phyloP scores from a whole-genome alignment of 1,284 basidiomycete species.

The Rugosomyces carneus region DNA sequence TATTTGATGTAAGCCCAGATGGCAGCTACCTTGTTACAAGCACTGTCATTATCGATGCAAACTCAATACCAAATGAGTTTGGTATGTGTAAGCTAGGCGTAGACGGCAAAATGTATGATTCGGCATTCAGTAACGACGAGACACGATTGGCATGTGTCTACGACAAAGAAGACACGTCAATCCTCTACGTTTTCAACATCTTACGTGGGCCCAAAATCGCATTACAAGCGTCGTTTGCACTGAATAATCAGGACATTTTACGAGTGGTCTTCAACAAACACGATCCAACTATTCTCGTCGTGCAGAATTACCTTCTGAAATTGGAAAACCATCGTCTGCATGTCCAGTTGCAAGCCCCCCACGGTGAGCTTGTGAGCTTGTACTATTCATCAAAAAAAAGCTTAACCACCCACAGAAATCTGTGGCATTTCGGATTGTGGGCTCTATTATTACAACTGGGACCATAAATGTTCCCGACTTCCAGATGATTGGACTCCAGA shows the following conservation, averaged over 20 bases:
- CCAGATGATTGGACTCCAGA: too few species aligned
- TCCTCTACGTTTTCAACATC: background rate
- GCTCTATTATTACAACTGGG: background rate
- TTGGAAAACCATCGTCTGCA: background rate
- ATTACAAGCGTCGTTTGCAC: background rate
- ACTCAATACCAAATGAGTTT: background rate
- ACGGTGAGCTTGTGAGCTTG: too few species aligned
- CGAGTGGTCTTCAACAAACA: background rate
- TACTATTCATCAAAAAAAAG: too few species aligned
- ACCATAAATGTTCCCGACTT: background rate
- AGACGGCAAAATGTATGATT: background rate
- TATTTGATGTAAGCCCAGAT: background rate
- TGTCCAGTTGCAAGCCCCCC: too few species aligned
- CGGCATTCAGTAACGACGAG: background rate
- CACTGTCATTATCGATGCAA: background rate
- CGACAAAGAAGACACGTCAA: background rate
- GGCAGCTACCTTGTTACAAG: background rate
- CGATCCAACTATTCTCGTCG: background rate
- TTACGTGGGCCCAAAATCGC: background rate
- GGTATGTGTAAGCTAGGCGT: background rate
- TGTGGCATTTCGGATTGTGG: background rate
- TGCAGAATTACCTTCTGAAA: background rate
- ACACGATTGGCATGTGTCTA: background rate
- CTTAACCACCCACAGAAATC: background rate
- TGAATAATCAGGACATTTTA: background rate